Base-by-base conservation (phyloP, 2,329 filamentous ascomycete genomes). In the Diaporthe citrichinensis region DNA sequence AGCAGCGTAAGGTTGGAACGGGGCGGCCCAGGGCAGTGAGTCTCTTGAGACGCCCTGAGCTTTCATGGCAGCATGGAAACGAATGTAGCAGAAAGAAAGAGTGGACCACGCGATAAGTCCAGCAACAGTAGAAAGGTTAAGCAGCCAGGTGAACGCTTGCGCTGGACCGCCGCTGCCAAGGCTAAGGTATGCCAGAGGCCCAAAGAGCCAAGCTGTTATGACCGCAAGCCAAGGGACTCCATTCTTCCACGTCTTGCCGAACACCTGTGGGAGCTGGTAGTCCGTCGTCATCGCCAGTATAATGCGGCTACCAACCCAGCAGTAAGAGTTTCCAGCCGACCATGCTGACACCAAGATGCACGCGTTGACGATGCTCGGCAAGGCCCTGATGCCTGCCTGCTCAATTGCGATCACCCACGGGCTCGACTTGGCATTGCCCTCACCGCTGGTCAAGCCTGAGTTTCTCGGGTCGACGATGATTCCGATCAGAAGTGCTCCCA, bases 241-340 rank as follows among this genome's bases (percentile, higher is more conserved):
- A 31, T 87, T 86, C 77, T 88, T 89, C 67, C 88, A 92, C 49
- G 92, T 94, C 6, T 82, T 85, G 51, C 87, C 86, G 83, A 94
- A 93, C 75, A 90, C 82, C 7, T 82, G 82, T 0, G 93, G 93
- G 0, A 93, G 93, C 67, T 94, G 92, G 28, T 91, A 90, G 75
- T 90, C 91, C 9, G 92, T 87, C 0, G 93, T 89, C 81, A 95
- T 90, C 75, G 92, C 92, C 80, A 94, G 91, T 12, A 95, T 86
- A 31, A 95, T 91, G 80, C 94, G 91, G 65, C 91, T 93, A 10
- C 84, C 84, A 25, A 85, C 83, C 83, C 84, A 86, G 79, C 83
- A 85, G 79, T 85, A 85, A 1, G 84, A 85, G 77, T 85, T 85
- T 25, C 84, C 84, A 0, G 84, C 84, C 2, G 83, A 84, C 83